Percentiles rank a stretch among this genome's conserved stretches.
These are phyloP conservation scores for Colletotrichum zoysiae DNA, from an alignment of 2,329 filamentous ascomycete species.

Conservation along the genomic window DNA sequence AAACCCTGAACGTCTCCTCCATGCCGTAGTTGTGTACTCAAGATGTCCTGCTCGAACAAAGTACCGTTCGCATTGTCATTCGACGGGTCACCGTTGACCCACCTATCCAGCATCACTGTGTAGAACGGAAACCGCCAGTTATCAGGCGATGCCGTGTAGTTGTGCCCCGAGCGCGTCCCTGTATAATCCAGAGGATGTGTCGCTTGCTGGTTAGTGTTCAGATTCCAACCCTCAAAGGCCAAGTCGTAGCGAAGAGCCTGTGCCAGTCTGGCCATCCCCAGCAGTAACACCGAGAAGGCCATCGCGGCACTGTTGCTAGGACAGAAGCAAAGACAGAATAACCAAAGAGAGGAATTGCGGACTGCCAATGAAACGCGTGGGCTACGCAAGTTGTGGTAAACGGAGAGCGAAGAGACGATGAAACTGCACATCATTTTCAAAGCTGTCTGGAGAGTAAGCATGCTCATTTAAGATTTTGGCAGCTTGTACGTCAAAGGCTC, in stretches of 20 bases:
- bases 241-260: neutral
- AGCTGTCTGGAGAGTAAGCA: neutral
- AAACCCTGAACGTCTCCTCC: neutral
- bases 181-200: neutral
- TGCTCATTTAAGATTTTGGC: neutral
- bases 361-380: neutral
- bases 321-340: neutral
- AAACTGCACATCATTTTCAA: neutral
- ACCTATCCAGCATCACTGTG: slow-evolving; percentile 73
- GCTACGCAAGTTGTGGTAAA: neutral
- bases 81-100: slow-evolving; percentile 72
- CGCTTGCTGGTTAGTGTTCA: neutral
- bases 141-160: slow-evolving; percentile 65
- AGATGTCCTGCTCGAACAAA: slow-evolving; percentile 69
- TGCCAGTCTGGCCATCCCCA: neutral
- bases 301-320: neutral
- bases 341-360: neutral
- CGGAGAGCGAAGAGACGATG: neutral
- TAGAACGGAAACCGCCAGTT: slow-evolving; percentile 77
- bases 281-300: neutral
- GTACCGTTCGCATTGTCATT: slow-evolving; percentile 75
- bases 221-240: slow-evolving; percentile 1
- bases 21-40: slow-evolving; percentile 62
- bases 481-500: neutral
- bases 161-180: slow-evolving; percentile 52